A percentile compares a stretch with the other conserved stretches of the same genome.
Conservation (phyloP, 108 stramenopile species). For the Heterococcus sp. region DNA sequence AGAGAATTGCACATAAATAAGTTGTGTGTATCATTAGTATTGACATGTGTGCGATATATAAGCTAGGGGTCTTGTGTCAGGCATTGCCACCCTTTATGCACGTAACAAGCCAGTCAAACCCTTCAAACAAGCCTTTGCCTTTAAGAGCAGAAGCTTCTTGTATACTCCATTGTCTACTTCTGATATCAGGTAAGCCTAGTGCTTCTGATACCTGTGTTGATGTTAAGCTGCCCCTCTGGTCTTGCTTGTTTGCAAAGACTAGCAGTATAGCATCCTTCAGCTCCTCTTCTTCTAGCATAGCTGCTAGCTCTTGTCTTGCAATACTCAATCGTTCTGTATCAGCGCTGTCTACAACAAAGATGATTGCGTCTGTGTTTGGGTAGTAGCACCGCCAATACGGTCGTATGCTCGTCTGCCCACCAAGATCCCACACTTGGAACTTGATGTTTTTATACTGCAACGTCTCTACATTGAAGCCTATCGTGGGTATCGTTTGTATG, state of each 20-base stretch:
- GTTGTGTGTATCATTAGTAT: no score
- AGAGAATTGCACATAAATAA: no score
- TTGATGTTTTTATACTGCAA: slow-evolving; percentile 99
- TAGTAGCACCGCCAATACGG: slow-evolving; percentile 99
- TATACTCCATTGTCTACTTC: slow-evolving; percentile 97
- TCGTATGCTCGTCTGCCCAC: slow-evolving; percentile 97
- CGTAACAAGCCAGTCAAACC: slow-evolving; percentile 87
- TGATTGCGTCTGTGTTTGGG: slow-evolving; percentile 98
- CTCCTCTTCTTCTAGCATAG: slow-evolving; percentile 98
- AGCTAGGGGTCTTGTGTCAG: no score
- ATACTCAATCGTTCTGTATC: slow-evolving; percentile 90
- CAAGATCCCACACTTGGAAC: slow-evolving; percentile 99
- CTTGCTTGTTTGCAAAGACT: slow-evolving; percentile 99
- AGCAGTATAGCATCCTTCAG: slow-evolving; percentile 89
- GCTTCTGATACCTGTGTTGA: slow-evolving; percentile 93
- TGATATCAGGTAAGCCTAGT: slow-evolving; percentile 86
- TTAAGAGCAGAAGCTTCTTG: slow-evolving; percentile 97
- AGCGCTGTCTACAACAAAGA: slow-evolving; percentile 97
- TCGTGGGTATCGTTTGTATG: slow-evolving; percentile 98
- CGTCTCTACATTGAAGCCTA: slow-evolving; percentile 98
- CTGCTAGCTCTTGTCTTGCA: slow-evolving; percentile 87
- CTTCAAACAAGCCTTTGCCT: slow-evolving; percentile 97
- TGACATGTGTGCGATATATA: no score
- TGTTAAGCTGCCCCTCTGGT: slow-evolving; percentile 95
- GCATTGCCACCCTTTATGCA: slow-evolving; percentile 23